Base-by-base conservation (phyloP, 768 basidiomycete genomes). In the Lentinula boryana region DNA sequence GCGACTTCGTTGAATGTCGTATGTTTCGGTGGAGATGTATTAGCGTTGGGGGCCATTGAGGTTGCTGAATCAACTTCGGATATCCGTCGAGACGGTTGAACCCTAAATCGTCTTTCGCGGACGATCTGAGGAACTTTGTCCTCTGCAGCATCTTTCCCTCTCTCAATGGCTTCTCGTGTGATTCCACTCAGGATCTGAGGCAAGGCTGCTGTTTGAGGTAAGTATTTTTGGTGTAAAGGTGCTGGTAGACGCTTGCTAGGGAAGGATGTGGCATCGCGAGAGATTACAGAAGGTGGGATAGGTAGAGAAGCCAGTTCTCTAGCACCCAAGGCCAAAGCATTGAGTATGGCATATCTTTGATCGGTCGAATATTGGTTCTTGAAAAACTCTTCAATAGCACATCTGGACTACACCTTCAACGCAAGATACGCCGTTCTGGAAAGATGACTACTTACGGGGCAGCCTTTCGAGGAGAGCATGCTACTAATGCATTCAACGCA, bases 351-450 rank as follows among this genome's bases (percentile, higher is more conserved):
- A 63, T 84, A 90, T 7, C 95, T 87, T 66, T 98, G 95, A 33
- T 86, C 81, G 16, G 84, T 82, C 0, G 97, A 95, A 72, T 96
- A 97, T 64, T 96, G 93, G 52, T 89, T 91, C 65, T 87, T 87
- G 77, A 98, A 99, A 72, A 94, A 95, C 68, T 97, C 92, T 69
- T 96, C 93, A 56, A 93, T 86, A 9, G 98, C 76, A 36, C 84
- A 80, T 3, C 95, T 97, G 68, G 9, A 58, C 51, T 9, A 58
- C 50, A 21, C 13, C 5, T 13, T 52, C 23, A 46, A 27, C 5
- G 15, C 18, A 21, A 41, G 58, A 32, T 12, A 36, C 15, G 33
- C 9, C 3, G 27, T 46, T 23, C 57, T 12, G 36, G 1, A 16
- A 55, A 13, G 3, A 43, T 5, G 40, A 61, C 13, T 4, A 82